These are phyloP conservation scores for Kingdonia uniflora DNA, from an alignment of 164 flowering plant species.

Conservation along the genomic window DNA sequence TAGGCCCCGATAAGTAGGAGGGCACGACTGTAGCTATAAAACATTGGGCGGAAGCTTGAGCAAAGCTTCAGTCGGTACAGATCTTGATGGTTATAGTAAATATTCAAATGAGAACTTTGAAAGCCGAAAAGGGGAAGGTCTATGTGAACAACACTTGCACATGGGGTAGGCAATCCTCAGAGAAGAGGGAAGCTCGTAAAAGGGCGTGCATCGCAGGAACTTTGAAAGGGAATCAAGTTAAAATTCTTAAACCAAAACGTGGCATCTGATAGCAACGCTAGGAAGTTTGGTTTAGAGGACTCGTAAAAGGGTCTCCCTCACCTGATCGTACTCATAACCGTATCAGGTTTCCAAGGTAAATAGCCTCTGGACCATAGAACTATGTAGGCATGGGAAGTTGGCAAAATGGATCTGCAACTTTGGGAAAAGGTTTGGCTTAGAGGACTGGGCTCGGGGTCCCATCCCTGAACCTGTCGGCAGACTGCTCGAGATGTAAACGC, in stretches of 20 bases:
- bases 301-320: not conserved
- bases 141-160: not conserved
- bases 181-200: not conserved
- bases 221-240: slow-evolving; percentile 3
- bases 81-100: slow-evolving; percentile 1
- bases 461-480: not conserved
- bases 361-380: not conserved
- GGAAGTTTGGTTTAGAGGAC: not conserved
- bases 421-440: not conserved
- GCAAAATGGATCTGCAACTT: not conserved
- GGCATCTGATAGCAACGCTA: not conserved
- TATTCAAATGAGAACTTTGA: too few species aligned
- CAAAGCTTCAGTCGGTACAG: not conserved
- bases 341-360: not conserved
- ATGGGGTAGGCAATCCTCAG: not conserved
- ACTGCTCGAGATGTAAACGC: not conserved
- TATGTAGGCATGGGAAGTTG: not conserved
- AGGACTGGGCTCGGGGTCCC: not conserved
- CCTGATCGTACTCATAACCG: not conserved
- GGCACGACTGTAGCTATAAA: slow-evolving; percentile 3
- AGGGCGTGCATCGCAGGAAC: not conserved
- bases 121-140: too few species aligned
- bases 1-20: not conserved
- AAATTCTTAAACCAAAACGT: too few species aligned
- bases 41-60: not conserved